A percentile compares a stretch with the other conserved stretches of the same genome.
Evolutionary conservation across 306 rosid species (phyloP).

Genomic region (Herpetospermum pedunculosum): DNA sequence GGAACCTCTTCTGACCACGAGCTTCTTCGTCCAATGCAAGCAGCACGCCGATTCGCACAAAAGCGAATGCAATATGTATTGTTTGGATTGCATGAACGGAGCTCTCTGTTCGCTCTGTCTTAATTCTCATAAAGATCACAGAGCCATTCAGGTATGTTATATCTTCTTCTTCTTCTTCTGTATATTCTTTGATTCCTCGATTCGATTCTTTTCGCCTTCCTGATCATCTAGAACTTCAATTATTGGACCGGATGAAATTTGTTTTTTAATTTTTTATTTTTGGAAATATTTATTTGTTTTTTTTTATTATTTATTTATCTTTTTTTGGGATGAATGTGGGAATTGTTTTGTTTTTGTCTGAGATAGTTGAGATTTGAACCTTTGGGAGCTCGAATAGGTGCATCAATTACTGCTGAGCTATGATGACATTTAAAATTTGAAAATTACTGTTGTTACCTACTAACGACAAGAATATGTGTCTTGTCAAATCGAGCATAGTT

Average conservation of each 20-base stretch:
- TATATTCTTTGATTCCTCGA: background rate
- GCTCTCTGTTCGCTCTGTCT: slow-evolving; percentile 56
- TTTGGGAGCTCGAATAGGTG: too few relatives aligned
- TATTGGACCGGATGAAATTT: background rate
- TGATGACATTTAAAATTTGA: too few relatives aligned
- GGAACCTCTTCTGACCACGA: slow-evolving; percentile 39
- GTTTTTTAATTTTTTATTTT: background rate
- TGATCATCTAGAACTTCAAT: background rate
- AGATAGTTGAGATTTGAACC: too few relatives aligned
- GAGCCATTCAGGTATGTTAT: slow-evolving; percentile 41
- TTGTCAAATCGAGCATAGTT: too few relatives aligned
- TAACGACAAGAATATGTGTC: too few relatives aligned
- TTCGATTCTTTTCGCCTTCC: background rate
- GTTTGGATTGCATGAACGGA: slow-evolving; percentile 57
- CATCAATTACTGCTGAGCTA: too few relatives aligned
- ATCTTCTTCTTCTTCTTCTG: background rate
- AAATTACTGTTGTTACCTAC: too few relatives aligned
- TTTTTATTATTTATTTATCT: too few relatives aligned
- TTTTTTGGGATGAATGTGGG: too few relatives aligned
- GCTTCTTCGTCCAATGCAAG: slow-evolving; percentile 58
- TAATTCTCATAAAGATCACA: slow-evolving; percentile 40
- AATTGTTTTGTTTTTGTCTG: too few relatives aligned
- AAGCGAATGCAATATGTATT: slow-evolving; percentile 65
- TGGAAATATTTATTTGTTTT: background rate
- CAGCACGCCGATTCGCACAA: slow-evolving; percentile 50